phyloP scores from a whole-genome alignment of 371 early-diverging fungal genomes.

The Dinochytrium kinnereticum region DNA sequence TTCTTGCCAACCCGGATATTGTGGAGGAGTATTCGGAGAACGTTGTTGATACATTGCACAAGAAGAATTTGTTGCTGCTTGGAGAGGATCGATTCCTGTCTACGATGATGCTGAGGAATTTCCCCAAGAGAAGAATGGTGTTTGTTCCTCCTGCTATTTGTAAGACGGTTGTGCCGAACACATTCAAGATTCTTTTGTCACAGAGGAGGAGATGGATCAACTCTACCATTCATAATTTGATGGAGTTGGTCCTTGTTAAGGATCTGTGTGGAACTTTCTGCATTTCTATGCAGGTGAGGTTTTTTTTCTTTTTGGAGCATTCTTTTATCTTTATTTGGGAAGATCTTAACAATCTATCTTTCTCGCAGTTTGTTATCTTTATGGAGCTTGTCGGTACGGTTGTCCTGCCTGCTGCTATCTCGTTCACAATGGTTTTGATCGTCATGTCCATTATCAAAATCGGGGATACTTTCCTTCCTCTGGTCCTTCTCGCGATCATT shows the following conservation, averaged over 20 bases:
- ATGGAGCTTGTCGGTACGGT: constrained; percentile 96
- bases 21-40: constrained; percentile 93
- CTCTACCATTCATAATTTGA: constrained; percentile 95
- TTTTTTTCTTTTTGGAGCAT: not conserved
- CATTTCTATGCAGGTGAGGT: constrained; percentile 91
- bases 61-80: constrained; percentile 97
- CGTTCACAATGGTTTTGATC: constrained; percentile 69
- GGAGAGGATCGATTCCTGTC: constrained; percentile 99
- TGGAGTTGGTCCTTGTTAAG: constrained; percentile 90
- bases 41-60: constrained; percentile 95
- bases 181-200: constrained; percentile 87
- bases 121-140: constrained; percentile 91
- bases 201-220: constrained; percentile 99
- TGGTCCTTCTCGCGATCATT: constrained; percentile 40
- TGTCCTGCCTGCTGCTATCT: constrained; percentile 93
- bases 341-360: not conserved
- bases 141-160: constrained; percentile 95
- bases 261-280: constrained; percentile 97
- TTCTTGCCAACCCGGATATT: constrained; percentile 91
- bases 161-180: constrained; percentile 92
- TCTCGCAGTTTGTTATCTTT: constrained; percentile 49
- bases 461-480: constrained; percentile 31
- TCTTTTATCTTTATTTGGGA: constrained; percentile 3
- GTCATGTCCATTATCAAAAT: constrained; percentile 26
- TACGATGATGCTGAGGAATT: constrained; percentile 95